Percentiles rank a stretch among this genome's conserved stretches.
phyloP scores from a whole-genome alignment of 805 yeast genomes.

The Geotrichum ghanense region DNA sequence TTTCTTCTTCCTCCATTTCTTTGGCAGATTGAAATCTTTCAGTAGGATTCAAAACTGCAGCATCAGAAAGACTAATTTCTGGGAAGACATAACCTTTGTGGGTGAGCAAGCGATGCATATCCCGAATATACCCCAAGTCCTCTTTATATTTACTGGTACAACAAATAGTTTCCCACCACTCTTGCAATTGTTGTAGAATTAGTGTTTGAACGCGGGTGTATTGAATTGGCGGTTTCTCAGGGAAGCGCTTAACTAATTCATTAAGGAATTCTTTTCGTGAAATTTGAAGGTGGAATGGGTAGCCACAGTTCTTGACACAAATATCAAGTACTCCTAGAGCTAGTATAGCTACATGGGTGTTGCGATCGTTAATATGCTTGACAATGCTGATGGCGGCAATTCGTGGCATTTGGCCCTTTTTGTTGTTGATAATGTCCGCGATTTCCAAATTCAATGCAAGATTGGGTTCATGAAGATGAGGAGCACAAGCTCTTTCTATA shows the following conservation, averaged over 20 bases:
- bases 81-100: constrained; percentile 94
- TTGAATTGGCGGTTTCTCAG: constrained; percentile 85
- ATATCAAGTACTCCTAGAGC: constrained; percentile 73
- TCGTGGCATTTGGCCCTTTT: constrained; percentile 82
- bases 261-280: constrained; percentile 90
- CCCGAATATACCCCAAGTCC: constrained; percentile 84
- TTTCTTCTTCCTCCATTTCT: constrained; percentile 87
- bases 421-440: constrained; percentile 85
- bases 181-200: constrained; percentile 83
- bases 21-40: constrained; percentile 80
- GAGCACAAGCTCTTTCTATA: constrained; percentile 74
- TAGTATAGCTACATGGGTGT: constrained; percentile 71
- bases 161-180: constrained; percentile 94
- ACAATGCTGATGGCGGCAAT: constrained; percentile 87
- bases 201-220: constrained; percentile 75
- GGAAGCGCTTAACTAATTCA: constrained; percentile 85
- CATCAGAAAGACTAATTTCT: constrained; percentile 77
- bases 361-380: constrained; percentile 68
- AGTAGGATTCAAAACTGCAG: constrained; percentile 84
- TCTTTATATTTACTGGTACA: constrained; percentile 81
- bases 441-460: constrained; percentile 80
- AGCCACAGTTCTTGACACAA: constrained; percentile 94
- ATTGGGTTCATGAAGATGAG: constrained; percentile 75
- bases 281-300: constrained; percentile 90
- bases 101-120: constrained; percentile 84